Conservation (phyloP, 768 basidiomycete genomes). For the Amanita thiersii region DNA sequence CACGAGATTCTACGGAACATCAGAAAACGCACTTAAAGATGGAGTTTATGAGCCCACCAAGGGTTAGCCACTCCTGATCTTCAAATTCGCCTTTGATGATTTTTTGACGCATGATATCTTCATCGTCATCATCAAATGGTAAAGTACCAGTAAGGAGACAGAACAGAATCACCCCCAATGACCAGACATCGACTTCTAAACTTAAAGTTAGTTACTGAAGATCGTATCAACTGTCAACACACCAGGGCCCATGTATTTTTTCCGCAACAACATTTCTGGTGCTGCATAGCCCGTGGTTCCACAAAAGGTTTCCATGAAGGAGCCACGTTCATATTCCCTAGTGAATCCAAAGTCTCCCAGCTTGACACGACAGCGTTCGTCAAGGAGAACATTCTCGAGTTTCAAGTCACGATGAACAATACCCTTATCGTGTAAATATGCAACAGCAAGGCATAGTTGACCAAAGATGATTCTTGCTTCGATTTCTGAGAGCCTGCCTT, state of each 20-base stretch:
- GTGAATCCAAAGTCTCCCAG: constrained; percentile 95
- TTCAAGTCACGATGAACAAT: constrained; percentile 97
- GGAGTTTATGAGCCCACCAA: constrained; percentile 40
- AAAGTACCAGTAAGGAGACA: constrained; percentile 83
- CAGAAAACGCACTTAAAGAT: constrained; percentile 1
- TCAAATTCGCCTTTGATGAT: constrained; percentile 85
- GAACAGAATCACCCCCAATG: constrained; percentile 87
- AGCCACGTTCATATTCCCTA: constrained; percentile 75
- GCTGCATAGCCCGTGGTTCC: constrained; percentile 93
- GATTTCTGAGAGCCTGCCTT: constrained; percentile 76
- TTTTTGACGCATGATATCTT: constrained; percentile 71
- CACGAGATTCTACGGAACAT: constrained; percentile 61
- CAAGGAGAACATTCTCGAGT: constrained; percentile 88
- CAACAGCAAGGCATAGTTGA: constrained; percentile 90
- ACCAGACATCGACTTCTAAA: constrained; percentile 93
- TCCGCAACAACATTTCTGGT: constrained; percentile 85
- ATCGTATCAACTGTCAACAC: constrained; percentile 16
- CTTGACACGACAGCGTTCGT: constrained; percentile 87
- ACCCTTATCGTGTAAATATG: constrained; percentile 85
- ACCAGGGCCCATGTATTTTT: constrained; percentile 89
- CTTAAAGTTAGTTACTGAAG: constrained; percentile 10
- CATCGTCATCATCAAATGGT: constrained; percentile 89
- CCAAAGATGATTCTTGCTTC: constrained; percentile 89
- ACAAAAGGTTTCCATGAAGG: constrained; percentile 86
- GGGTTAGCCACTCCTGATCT: constrained; percentile 87